Conservation (phyloP, 805 yeast genomes). For the Wickerhamomyces sydowiorum region DNA sequence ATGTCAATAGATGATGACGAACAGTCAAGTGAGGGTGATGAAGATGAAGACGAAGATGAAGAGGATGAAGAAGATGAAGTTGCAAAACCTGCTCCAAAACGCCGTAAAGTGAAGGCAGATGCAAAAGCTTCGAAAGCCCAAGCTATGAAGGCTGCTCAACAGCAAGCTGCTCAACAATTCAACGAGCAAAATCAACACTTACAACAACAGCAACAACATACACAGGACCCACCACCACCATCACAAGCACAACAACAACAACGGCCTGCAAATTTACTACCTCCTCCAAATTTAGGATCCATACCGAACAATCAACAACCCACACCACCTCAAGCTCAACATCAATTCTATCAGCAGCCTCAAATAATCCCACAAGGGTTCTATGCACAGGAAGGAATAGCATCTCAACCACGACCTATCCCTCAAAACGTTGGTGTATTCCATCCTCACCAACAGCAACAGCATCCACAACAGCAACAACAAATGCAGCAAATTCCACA, state of each 20-base stretch:
- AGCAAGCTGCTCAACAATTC: too few relatives aligned
- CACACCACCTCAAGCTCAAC: slow-evolving; percentile 3
- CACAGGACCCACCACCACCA: slow-evolving; percentile 1
- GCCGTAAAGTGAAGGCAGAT: slow-evolving; percentile 3
- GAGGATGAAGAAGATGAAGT: slow-evolving; percentile 6
- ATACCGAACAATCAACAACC: slow-evolving; percentile 3
- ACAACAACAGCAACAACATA: neutral
- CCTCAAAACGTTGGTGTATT: neutral
- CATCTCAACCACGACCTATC: neutral
- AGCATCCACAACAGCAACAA: slow-evolving; percentile 5
- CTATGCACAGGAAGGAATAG: neutral
- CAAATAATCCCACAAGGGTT: neutral
- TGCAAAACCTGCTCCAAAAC: slow-evolving; percentile 4
- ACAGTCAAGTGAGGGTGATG: slow-evolving; percentile 12
- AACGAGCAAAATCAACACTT: neutral
- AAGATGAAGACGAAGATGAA: slow-evolving; percentile 7
- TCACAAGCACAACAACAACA: slow-evolving; percentile 1
- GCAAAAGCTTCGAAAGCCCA: neutral
- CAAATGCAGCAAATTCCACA: neutral
- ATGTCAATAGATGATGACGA: slow-evolving; percentile 12
- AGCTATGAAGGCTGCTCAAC: neutral
- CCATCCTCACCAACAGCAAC: slow-evolving; percentile 1
- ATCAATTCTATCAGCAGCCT: slow-evolving; percentile 2
- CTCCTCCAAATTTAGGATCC: neutral
- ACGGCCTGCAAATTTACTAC: neutral